Percentiles rank a stretch among this genome's conserved stretches.
These are phyloP conservation scores for Saccharomycopsis lassenensis DNA, from an alignment of 805 yeast species.

Conservation along the genomic window DNA sequence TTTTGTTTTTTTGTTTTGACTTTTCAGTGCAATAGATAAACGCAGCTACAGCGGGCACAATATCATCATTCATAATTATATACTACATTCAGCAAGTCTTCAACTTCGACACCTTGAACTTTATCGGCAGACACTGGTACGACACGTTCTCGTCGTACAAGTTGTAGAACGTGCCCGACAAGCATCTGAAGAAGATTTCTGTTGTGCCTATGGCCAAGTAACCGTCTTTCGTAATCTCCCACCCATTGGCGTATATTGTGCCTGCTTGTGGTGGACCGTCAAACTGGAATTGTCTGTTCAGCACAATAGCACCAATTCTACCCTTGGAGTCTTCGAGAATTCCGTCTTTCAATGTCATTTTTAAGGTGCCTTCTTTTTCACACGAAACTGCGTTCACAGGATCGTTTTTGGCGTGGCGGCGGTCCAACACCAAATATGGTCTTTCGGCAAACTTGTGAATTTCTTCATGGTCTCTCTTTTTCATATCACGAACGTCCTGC, in stretches of 20 bases:
- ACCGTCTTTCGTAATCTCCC: conserved; percentile 42
- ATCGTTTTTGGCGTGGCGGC: background rate
- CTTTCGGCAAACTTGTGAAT: too few relatives aligned
- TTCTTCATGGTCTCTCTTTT: too few relatives aligned
- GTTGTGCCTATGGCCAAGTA: conserved; percentile 45
- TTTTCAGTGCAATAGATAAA: too few relatives aligned
- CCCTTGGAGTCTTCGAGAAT: conserved; percentile 42
- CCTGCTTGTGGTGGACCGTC: conserved; percentile 71
- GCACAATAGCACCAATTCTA: conserved; percentile 58
- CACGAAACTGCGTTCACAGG: conserved; percentile 24
- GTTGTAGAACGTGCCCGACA: too few relatives aligned
- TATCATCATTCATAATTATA: too few relatives aligned
- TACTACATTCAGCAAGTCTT: background rate
- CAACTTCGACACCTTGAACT: background rate
- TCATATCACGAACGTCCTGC: too few relatives aligned
- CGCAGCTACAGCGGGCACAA: too few relatives aligned
- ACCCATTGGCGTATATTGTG: conserved; percentile 48
- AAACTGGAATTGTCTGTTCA: conserved; percentile 65
- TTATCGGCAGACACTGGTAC: conserved; percentile 42
- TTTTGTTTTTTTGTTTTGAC: too few relatives aligned
- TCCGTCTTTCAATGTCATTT: conserved; percentile 38
- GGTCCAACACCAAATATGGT: too few relatives aligned
- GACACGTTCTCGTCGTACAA: conserved; percentile 43
- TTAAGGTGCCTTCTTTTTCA: conserved; percentile 32
- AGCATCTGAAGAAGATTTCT: conserved; percentile 50